Conservation (phyloP, 176 grass and related monocot species). For the Musa schizocarpa region DNA sequence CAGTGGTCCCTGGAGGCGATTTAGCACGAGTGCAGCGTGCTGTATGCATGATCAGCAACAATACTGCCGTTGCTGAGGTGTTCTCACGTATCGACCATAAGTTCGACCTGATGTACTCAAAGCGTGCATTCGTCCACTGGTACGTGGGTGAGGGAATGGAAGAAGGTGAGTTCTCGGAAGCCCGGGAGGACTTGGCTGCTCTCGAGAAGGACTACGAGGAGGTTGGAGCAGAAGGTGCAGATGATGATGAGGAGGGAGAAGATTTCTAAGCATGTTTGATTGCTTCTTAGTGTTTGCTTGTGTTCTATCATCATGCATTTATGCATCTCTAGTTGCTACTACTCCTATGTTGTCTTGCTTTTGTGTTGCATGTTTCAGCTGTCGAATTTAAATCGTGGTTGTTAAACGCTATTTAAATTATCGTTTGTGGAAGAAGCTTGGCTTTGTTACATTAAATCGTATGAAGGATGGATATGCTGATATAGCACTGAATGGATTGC, state of each 20-base stretch:
- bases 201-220: slow-evolving; percentile 37
- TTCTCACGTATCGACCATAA: slow-evolving; percentile 31
- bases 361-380: background rate
- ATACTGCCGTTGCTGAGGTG: slow-evolving; percentile 29
- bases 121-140: slow-evolving; percentile 33
- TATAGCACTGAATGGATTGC: too few relatives aligned
- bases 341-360: background rate
- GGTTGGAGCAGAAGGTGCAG: slow-evolving; percentile 25
- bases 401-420: too few relatives aligned
- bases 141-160: slow-evolving; percentile 33
- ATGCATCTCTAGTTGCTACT: background rate
- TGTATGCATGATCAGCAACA: slow-evolving; percentile 36
- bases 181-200: slow-evolving; percentile 28
- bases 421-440: too few relatives aligned
- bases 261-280: background rate
- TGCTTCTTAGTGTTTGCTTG: background rate
- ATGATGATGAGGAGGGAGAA: slow-evolving; percentile 22
- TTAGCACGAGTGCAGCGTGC: slow-evolving; percentile 30
- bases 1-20: slow-evolving; percentile 29
- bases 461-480: too few relatives aligned
- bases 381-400: background rate
- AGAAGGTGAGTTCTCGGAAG: slow-evolving; percentile 38
- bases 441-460: too few relatives aligned
- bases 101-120: slow-evolving; percentile 32
- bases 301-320: too few relatives aligned